Conservation (phyloP, 208 protist species). For the Trypanosoma platydactyli region DNA sequence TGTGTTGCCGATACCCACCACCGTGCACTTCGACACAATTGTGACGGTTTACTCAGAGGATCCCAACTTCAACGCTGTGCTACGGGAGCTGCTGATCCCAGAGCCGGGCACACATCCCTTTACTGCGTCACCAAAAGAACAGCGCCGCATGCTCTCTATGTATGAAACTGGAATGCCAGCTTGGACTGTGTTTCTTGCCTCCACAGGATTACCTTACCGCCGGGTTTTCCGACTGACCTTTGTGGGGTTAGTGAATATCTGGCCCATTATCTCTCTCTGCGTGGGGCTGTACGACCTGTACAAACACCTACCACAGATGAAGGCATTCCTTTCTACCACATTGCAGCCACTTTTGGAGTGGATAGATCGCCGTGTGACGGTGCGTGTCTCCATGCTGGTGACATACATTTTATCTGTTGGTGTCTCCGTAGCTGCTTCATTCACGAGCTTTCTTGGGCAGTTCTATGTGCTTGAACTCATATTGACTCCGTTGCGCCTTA, state of each 20-base stretch:
- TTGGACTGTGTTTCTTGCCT: conserved; percentile 69
- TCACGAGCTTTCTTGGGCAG: conserved; percentile 58
- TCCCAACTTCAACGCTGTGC: conserved; percentile 66
- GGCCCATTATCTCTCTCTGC: conserved; percentile 70
- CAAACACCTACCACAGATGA: conserved; percentile 78
- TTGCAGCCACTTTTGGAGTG: conserved; percentile 58
- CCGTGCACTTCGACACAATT: conserved; percentile 59
- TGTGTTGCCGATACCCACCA: conserved; percentile 33
- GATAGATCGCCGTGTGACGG: conserved; percentile 60
- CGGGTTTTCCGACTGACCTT: conserved; percentile 56
- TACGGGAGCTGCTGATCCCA: conserved; percentile 74
- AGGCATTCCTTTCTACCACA: conserved; percentile 52
- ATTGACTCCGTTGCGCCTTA: conserved; percentile 24
- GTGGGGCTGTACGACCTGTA: conserved; percentile 85
- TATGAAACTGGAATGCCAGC: conserved; percentile 81
- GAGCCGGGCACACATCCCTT: conserved; percentile 63
- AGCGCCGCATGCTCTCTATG: conserved; percentile 68
- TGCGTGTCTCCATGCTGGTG: conserved; percentile 74
- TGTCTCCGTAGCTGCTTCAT: conserved; percentile 50
- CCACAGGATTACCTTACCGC: conserved; percentile 61
- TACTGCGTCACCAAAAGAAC: conserved; percentile 44
- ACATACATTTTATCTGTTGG: conserved; percentile 76
- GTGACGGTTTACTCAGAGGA: conserved; percentile 74
- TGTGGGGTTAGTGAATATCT: conserved; percentile 64
- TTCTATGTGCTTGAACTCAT: conserved; percentile 58